Evolutionary conservation across 257 asterid species (phyloP).

Genomic region (Jacaranda mimosifolia): DNA sequence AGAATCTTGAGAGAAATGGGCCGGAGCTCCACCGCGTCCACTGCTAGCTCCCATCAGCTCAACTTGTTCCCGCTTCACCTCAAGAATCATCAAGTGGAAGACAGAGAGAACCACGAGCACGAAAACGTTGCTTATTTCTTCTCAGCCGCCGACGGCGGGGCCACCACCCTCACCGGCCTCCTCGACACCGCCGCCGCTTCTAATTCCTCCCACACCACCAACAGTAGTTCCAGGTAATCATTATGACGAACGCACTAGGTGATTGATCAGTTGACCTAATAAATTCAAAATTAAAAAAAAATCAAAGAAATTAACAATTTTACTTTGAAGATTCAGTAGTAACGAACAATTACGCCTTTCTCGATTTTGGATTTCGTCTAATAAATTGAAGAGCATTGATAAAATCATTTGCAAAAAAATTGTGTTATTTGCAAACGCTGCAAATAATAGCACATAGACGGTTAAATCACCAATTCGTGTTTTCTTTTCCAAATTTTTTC

Average conservation of each 20-base stretch:
- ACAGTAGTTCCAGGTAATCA: conserved; percentile 25
- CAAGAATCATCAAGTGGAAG: conserved; percentile 41
- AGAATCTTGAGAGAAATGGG: conserved; percentile 29
- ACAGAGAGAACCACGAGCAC: conserved; percentile 47
- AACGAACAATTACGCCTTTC: neutral
- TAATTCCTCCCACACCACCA: conserved; percentile 29
- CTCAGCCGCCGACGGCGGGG: conserved; percentile 59
- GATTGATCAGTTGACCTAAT: neutral
- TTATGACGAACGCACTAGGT: neutral
- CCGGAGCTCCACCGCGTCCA: neutral
- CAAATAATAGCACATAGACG: too few relatives aligned
- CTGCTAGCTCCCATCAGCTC: conserved; percentile 36
- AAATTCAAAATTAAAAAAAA: too few relatives aligned
- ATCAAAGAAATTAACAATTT: neutral
- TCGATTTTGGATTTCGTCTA: too few relatives aligned
- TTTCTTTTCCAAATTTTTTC: neutral
- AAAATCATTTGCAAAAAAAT: too few relatives aligned
- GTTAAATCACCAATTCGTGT: too few relatives aligned
- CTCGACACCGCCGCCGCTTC: conserved; percentile 43
- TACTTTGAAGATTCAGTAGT: too few relatives aligned
- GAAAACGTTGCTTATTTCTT: conserved; percentile 62
- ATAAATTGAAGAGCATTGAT: too few relatives aligned
- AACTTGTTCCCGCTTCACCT: conserved; percentile 52
- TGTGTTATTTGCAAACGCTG: too few relatives aligned
- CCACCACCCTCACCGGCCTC: conserved; percentile 49